Evolutionary conservation across 805 yeast genomes (phyloP).

Genomic region (Nakazawaea anatomiae): DNA sequence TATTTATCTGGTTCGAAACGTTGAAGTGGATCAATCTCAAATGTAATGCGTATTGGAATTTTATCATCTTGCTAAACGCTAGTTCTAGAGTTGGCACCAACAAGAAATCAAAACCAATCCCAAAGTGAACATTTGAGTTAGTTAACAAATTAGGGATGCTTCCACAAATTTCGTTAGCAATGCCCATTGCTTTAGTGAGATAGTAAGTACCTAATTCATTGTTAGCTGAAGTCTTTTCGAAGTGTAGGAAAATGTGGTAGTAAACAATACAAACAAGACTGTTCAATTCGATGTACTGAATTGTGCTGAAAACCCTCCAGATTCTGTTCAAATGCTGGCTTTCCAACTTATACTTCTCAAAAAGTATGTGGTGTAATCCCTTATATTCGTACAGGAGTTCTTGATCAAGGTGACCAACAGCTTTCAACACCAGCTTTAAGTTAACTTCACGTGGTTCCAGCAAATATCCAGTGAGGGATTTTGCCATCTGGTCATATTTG

Average conservation of each 20-base stretch:
- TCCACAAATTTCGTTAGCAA: not conserved
- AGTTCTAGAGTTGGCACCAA: conserved; percentile 32
- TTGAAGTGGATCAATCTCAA: conserved; percentile 25
- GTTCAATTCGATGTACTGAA: conserved; percentile 6
- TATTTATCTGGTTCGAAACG: not conserved
- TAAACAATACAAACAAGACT: conserved; percentile 16
- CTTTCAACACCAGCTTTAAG: not conserved
- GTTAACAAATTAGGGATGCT: not conserved
- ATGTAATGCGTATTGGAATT: conserved; percentile 19
- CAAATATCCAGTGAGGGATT: not conserved
- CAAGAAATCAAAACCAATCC: conserved; percentile 31
- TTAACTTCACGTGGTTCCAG: not conserved
- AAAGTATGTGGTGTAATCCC: not conserved
- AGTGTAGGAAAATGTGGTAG: conserved; percentile 16
- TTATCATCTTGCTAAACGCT: conserved; percentile 32
- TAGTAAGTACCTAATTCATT: not conserved
- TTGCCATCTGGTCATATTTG: conserved; percentile 13
- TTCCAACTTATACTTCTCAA: not conserved
- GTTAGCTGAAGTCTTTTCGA: conserved; percentile 9
- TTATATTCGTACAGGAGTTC: not conserved
- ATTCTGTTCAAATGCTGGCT: not conserved
- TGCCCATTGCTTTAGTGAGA: not conserved
- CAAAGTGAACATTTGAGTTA: conserved; percentile 15
- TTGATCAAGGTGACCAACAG: not conserved
- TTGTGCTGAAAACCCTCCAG: not conserved